Evolutionary conservation across 345 rosid species (phyloP).

Genomic region (Laguncularia racemosa): DNA sequence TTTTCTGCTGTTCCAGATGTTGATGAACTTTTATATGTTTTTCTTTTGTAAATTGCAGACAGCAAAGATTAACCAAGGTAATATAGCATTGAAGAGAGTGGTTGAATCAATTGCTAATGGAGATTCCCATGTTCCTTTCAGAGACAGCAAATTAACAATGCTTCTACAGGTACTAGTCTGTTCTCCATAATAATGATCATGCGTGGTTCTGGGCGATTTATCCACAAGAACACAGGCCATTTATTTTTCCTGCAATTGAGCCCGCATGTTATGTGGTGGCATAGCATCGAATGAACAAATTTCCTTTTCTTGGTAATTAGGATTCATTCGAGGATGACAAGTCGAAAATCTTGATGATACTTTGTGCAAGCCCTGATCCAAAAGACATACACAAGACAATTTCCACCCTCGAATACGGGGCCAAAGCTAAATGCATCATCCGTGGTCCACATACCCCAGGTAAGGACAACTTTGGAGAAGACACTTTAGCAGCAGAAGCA

Average conservation of each 20-base stretch:
- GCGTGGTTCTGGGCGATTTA: no score
- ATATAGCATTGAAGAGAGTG: conserved; percentile 86
- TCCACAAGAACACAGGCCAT: no score
- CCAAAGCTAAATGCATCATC: conserved; percentile 92
- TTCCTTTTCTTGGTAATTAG: conserved; percentile 22
- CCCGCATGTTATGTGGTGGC: no score
- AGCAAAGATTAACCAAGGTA: conserved; percentile 94
- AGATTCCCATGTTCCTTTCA: conserved; percentile 95
- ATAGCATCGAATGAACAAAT: neutral
- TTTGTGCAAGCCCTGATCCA: conserved; percentile 97
- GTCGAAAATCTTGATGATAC: conserved; percentile 86
- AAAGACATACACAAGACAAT: conserved; percentile 93
- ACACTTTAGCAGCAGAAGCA: conserved; percentile 42
- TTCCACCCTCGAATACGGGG: conserved; percentile 95
- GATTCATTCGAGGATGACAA: conserved; percentile 98
- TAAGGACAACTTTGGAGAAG: conserved; percentile 68
- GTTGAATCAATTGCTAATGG: conserved; percentile 99
- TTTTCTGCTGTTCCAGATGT: neutral
- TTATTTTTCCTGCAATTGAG: no score
- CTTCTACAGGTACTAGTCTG: conserved; percentile 59
- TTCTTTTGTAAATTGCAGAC: conserved; percentile 47
- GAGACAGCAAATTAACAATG: conserved; percentile 97
- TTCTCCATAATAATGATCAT: neutral
- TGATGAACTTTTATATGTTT: neutral
- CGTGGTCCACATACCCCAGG: conserved; percentile 74